phyloP scores from a whole-genome alignment of 2,329 filamentous ascomycete genomes.

The Colletotrichum sp. region DNA sequence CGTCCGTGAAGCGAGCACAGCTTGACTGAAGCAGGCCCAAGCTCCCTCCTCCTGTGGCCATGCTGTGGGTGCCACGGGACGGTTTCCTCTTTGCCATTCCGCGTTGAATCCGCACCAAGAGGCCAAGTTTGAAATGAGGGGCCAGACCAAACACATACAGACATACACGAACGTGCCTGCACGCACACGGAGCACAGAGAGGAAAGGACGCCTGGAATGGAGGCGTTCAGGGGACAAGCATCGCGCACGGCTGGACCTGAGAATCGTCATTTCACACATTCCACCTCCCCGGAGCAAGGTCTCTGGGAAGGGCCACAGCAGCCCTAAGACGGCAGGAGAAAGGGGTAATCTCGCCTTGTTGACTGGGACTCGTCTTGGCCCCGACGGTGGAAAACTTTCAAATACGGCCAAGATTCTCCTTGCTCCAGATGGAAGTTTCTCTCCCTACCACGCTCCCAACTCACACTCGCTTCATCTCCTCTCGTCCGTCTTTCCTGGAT shows the following conservation, averaged over 20 bases:
- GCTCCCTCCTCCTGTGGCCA: neutral
- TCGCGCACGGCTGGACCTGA: neutral
- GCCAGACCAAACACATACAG: neutral
- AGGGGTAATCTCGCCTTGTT: neutral
- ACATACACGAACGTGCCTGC: neutral
- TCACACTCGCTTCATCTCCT: constrained; percentile 6
- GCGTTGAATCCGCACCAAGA: neutral
- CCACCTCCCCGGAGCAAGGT: neutral
- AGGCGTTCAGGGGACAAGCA: constrained; percentile 1
- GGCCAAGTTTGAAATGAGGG: neutral
- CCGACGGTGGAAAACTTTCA: neutral
- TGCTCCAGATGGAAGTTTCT: neutral
- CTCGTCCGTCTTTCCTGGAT: neutral
- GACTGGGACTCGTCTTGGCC: neutral
- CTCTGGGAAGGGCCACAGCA: neutral
- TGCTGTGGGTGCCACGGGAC: neutral
- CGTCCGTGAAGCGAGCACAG: neutral
- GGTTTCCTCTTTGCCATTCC: neutral
- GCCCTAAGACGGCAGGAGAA: neutral
- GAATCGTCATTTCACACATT: constrained; percentile 10
- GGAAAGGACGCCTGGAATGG: neutral
- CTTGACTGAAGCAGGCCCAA: neutral
- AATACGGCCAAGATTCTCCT: constrained; percentile 13
- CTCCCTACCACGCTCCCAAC: neutral
- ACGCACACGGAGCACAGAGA: neutral